Conservation (phyloP, 176 grass and related monocot genomes). For the Cocos nucifera region DNA sequence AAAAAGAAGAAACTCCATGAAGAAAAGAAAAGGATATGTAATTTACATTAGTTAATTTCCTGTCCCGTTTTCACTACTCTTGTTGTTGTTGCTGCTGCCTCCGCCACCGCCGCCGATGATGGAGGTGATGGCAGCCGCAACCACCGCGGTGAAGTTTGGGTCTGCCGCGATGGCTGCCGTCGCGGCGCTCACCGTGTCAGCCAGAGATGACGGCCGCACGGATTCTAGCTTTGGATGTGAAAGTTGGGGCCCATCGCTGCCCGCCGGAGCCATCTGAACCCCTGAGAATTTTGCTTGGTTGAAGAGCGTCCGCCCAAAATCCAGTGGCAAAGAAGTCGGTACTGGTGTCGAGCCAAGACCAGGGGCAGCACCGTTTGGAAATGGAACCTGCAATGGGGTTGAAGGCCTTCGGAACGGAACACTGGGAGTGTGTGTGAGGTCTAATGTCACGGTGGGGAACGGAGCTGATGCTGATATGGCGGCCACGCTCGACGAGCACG, state of each 20-base stretch:
- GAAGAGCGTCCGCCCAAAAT: conserved; percentile 38
- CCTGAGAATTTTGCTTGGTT: conserved; percentile 65
- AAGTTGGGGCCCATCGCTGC: conserved; percentile 16
- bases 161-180: conserved; percentile 68
- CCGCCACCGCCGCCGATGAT: conserved; percentile 47
- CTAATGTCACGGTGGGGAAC: conserved; percentile 84
- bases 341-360: conserved; percentile 2
- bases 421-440: conserved; percentile 57
- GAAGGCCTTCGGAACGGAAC: conserved; percentile 27
- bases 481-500: conserved; percentile 73
- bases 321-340: conserved; percentile 11
- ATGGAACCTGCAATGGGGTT: conserved; percentile 41
- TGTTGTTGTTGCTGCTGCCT: conserved; percentile 24
- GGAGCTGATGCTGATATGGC: conserved; percentile 87
- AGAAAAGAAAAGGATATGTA: no score
- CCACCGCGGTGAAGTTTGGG: conserved; percentile 74
- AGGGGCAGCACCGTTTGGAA: conserved; percentile 7
- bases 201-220: background rate
- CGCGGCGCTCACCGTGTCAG: conserved; percentile 58
- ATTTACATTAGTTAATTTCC: no score
- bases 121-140: conserved; percentile 75
- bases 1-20: no score
- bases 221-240: conserved; percentile 24
- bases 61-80: conserved; percentile 10
- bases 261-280: conserved; percentile 47